Evolutionary conservation across 495 filamentous ascomycete species (phyloP), one percentile per base, ranked within the genome.

Genomic region (Pseudotulostoma volvatum): DNA sequence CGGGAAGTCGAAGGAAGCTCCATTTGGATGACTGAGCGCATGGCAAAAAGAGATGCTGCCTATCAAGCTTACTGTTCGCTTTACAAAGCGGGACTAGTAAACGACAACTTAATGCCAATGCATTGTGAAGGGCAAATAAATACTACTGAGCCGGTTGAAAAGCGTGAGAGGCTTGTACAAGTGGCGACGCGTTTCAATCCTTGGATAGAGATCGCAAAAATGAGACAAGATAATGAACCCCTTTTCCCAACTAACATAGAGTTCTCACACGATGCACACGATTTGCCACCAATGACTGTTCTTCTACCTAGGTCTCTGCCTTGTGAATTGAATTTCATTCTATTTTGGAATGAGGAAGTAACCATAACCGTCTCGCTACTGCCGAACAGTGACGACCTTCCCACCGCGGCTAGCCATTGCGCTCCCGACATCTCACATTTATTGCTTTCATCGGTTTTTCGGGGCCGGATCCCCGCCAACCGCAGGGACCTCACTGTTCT

Each of bases 11-110:
- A 57, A 20, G 74, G 83, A 30, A 51, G 48, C 4, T 42, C 44
- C 3, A 42, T 52, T 34, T 95, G 86, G 84, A 51, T 43, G 3
- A 80, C 78, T 1, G 84, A 94, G 52, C 73, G 67, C 30, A 76
- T 67, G 36, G 88, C 90, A 3, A 74, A 64, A 44, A 81, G 78
- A 44, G 90, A 95, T 50, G 78, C 83, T 2, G 82, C 85, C 0
- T 90, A 93, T 38, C 70, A 84, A 47, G 82, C 86, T 9, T 93
- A 88, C 49, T 56, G 68, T 18, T 67, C 66, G 2, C 65, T 97
- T 0, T 74, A 85, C 48, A 41, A 71, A 23, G 76, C 70, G 31
- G 77, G 79, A 0, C 59, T 93, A 16, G 56, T 95, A 15, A 84
- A 86, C 36, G 71, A 93, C 31, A 73, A 93, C 44, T 63, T 95